Percentiles rank a stretch among this genome's conserved stretches.
phyloP scores from a whole-genome alignment of 805 yeast genomes.

The Ogataea chonburiensis region DNA sequence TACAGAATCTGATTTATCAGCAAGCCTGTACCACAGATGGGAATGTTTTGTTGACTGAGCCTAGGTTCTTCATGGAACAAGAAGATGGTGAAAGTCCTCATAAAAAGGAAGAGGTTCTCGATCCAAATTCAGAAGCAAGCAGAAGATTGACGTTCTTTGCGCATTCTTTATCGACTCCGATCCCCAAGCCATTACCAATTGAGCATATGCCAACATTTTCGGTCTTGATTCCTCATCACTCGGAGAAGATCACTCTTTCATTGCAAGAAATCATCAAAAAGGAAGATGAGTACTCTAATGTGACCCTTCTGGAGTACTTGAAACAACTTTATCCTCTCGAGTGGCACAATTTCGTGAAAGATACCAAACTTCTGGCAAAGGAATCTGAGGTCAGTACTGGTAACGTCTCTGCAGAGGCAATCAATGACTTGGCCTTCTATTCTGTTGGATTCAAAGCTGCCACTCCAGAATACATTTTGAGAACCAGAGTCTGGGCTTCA shows the following conservation, averaged over 20 bases:
- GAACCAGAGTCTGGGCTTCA: conserved; percentile 87
- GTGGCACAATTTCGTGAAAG: conserved; percentile 57
- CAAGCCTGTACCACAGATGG: conserved; percentile 39
- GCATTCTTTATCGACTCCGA: conserved; percentile 82
- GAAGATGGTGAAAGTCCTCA: conserved; percentile 58
- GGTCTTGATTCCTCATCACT: conserved; percentile 82
- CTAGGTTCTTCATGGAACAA: conserved; percentile 75
- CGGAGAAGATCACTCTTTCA: conserved; percentile 75
- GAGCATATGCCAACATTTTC: conserved; percentile 77
- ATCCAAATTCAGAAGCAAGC: conserved; percentile 71
- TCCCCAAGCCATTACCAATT: conserved; percentile 68
- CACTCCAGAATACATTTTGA: conserved; percentile 56
- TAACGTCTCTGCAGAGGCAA: conserved; percentile 16
- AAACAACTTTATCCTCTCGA: conserved; percentile 55
- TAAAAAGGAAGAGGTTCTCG: conserved; percentile 51
- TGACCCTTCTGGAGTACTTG: conserved; percentile 54
- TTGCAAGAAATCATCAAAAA: conserved; percentile 77
- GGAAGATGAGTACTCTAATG: conserved; percentile 59
- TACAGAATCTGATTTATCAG: conserved; percentile 61
- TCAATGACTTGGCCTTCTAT: conserved; percentile 62
- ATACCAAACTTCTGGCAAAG: conserved; percentile 53
- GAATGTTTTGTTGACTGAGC: conserved; percentile 56
- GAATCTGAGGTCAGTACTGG: conserved; percentile 31
- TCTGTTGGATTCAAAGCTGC: conserved; percentile 70
- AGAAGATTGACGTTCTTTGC: conserved; percentile 87